Conservation (phyloP, 1,284 basidiomycete genomes). For the Ganoderma resinaceum region DNA sequence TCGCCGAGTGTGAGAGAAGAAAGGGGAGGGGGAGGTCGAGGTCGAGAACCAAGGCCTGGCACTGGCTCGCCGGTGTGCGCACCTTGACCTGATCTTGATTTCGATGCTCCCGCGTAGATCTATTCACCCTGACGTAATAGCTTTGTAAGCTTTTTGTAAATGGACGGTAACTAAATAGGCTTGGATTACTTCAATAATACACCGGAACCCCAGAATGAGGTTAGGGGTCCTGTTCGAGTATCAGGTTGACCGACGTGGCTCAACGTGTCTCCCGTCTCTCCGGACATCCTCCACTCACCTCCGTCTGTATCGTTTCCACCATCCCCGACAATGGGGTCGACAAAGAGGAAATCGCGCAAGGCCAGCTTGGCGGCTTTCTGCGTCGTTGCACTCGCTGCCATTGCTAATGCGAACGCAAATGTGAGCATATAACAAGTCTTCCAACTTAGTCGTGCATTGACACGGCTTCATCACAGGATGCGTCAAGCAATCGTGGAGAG, state of each 20-base stretch:
- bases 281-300: background rate
- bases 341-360: constrained; percentile 32
- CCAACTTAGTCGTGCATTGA: background rate
- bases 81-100: background rate
- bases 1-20: background rate
- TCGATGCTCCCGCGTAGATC: background rate
- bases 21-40: background rate
- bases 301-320: background rate
- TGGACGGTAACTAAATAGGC: background rate
- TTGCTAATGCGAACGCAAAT: constrained; percentile 32
- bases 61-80: background rate
- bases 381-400: constrained; percentile 36
- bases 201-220: constrained; percentile 3
- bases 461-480: constrained; percentile 10
- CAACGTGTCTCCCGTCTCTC: constrained; percentile 11
- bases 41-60: background rate
- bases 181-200: background rate
- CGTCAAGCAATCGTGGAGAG: constrained; percentile 11
- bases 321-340: constrained; percentile 11
- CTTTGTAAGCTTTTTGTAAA: background rate
- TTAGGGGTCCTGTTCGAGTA: constrained; percentile 9
- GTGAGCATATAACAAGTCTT: constrained; percentile 10
- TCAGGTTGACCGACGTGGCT: constrained; percentile 21
- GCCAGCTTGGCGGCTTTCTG: constrained; percentile 40
- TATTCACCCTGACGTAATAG: constrained; percentile 3